Evolutionary conservation across 2,329 filamentous ascomycete species (phyloP).

Genomic region (Arthrobotrys sphaeroides): DNA sequence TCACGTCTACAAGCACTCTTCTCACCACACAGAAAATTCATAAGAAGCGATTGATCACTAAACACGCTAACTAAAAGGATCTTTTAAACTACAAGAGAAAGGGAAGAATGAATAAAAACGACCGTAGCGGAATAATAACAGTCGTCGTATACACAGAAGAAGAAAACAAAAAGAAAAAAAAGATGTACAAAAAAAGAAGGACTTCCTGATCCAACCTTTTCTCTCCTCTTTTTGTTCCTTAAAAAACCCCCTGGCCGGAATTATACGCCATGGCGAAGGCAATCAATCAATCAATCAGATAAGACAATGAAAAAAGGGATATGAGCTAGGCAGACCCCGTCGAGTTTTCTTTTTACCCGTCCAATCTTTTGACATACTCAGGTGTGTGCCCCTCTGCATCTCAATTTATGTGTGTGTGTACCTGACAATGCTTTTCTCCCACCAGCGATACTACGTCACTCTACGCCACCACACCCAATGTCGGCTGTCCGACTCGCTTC

Average conservation of each 20-base stretch:
- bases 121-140: conserved; percentile 47
- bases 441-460: conserved; percentile 10
- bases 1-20: conserved; percentile 20
- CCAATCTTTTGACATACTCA: conserved; percentile 26
- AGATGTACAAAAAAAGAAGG: conserved; percentile 40
- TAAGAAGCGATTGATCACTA: conserved; percentile 49
- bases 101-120: conserved; percentile 23
- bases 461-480: conserved; percentile 54
- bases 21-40: neutral
- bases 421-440: conserved; percentile 13
- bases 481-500: conserved; percentile 69
- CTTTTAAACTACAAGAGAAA: conserved; percentile 27
- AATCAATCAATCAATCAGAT: conserved; percentile 28
- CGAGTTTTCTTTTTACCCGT: conserved; percentile 13
- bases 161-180: too few relatives aligned
- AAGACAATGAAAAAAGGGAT: conserved; percentile 11
- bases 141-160: conserved; percentile 10
- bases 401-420: conserved; percentile 11
- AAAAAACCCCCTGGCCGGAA: neutral
- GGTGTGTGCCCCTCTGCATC: neutral
- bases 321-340: conserved; percentile 34
- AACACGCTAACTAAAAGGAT: conserved; percentile 52
- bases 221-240: conserved; percentile 17
- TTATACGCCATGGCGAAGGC: conserved; percentile 11
- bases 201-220: conserved; percentile 25